A percentile compares a stretch with the other conserved stretches of the same genome.
Evolutionary conservation across 208 protist species (phyloP).

Genomic region (Lotmaria passim): DNA sequence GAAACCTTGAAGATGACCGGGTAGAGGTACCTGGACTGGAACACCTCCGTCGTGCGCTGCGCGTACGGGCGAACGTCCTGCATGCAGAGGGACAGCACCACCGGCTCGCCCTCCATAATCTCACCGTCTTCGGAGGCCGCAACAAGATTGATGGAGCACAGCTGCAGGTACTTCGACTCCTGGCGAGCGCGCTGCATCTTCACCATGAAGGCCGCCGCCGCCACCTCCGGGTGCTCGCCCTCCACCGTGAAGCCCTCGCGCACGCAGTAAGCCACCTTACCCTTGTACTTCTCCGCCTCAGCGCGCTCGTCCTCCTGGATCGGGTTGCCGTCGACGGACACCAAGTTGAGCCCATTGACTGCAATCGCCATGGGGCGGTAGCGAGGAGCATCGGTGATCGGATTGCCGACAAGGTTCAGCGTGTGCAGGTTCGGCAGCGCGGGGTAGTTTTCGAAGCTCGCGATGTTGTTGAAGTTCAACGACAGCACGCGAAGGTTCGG

Average conservation of each 20-base stretch:
- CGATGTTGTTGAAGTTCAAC: conserved; percentile 94
- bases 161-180: conserved; percentile 75
- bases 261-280: conserved; percentile 91
- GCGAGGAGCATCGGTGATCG: conserved; percentile 79
- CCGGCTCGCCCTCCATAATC: conserved; percentile 83
- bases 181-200: conserved; percentile 78
- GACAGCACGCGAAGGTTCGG: conserved; percentile 91
- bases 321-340: conserved; percentile 89
- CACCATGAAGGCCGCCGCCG: conserved; percentile 85
- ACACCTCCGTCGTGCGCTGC: conserved; percentile 82
- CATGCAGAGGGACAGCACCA: conserved; percentile 88
- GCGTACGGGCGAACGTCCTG: conserved; percentile 87
- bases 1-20: conserved; percentile 90
- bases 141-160: conserved; percentile 83
- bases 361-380: conserved; percentile 94
- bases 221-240: conserved; percentile 81
- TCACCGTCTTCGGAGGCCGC: conserved; percentile 54
- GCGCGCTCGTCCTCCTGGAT: conserved; percentile 88
- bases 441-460: conserved; percentile 86
- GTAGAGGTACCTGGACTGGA: conserved; percentile 86
- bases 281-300: conserved; percentile 85
- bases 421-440: conserved; percentile 88
- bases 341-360: conserved; percentile 74
- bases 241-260: conserved; percentile 91
- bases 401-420: conserved; percentile 92